Evolutionary conservation across 305 asterid genomes (phyloP), one percentile per base, ranked within the genome.

Genomic region (Ilex paraguariensis): DNA sequence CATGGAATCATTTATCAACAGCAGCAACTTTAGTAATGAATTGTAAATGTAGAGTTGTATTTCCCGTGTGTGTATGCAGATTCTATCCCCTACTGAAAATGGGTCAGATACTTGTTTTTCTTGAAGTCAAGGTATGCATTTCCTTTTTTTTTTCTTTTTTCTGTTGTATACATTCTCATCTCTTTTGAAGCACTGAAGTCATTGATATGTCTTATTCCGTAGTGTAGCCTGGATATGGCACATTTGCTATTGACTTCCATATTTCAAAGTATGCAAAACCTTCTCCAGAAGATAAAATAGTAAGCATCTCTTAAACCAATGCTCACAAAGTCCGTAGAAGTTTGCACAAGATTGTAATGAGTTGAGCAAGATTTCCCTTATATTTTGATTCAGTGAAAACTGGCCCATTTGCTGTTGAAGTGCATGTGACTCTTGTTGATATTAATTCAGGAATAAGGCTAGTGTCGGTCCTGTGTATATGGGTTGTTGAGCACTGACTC

Each of bases 171-270:
- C n/a, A n/a, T 52, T 52, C 7, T 52, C 10, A 52, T 4, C 11
- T 16, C 3, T 14, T 70, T 64, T 36, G 40, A 30, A 33, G 44
- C 54, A 60, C 69, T 80, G 66, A 79, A 72, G 32, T 54, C 61
- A 70, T 61, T 74, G 59, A 49, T 65, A 62, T 69, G 28, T 74
- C 54, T 69, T 61, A 64, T 59, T 73, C 70, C 12, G 5, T 57
- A 50, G 66, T 84, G 87, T 70, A 90, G 99, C 87, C 96, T 82
- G 97, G 99, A 66, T 90, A 57, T 66, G 93, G 84, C 61, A 84
- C 96, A 66, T 88, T 76, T 64, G 77, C 83, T 61, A 75, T 71
- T 63, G 97, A 86, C 79, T 88, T 93, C 80, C 81, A 74, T 75
- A 82, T 93, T 64, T 64, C 85, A 33, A 84, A 83, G 80, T 68